Conservation (phyloP, 2,329 filamentous ascomycete species). For the Berkeleyomyces basicola region DNA sequence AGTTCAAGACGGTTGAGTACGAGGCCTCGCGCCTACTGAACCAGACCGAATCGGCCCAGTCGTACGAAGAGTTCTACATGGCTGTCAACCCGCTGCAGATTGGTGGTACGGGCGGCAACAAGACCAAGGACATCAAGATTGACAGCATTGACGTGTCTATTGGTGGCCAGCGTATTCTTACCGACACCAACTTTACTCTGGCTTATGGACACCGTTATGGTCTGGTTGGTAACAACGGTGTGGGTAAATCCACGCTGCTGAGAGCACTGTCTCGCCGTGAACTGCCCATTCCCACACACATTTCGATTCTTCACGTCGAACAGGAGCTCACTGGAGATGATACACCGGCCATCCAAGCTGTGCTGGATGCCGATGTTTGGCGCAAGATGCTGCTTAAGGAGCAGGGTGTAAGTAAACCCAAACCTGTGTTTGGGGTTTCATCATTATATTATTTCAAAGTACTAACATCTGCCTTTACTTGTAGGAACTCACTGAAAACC, state of each 20-base stretch:
- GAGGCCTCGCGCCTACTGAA: conserved; percentile 84
- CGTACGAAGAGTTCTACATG: conserved; percentile 99
- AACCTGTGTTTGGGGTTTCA: not conserved
- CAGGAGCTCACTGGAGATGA: conserved; percentile 96
- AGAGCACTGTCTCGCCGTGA: conserved; percentile 85
- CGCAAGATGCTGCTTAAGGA: conserved; percentile 85
- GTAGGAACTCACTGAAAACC: conserved; percentile 58
- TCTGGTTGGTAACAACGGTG: conserved; percentile 97
- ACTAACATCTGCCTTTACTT: not conserved
- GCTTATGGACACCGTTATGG: conserved; percentile 90
- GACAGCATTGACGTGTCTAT: conserved; percentile 94
- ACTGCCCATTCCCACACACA: conserved; percentile 85
- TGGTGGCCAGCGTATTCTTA: conserved; percentile 71
- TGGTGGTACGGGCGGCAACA: conserved; percentile 52
- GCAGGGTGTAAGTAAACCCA: conserved; percentile 47
- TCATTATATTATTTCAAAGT: not conserved
- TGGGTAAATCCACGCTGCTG: conserved; percentile 90
- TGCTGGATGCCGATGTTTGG: conserved; percentile 96
- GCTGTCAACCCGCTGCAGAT: conserved; percentile 91
- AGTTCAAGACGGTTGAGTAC: conserved; percentile 96
- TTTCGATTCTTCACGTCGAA: conserved; percentile 96
- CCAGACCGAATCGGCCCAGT: conserved; percentile 65
- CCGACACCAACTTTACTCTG: conserved; percentile 77
- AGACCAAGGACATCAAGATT: conserved; percentile 98
- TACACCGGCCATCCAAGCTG: conserved; percentile 83